Base-by-base conservation (phyloP, 78 protist genomes). In the Neovahlkampfia damariscottae region DNA sequence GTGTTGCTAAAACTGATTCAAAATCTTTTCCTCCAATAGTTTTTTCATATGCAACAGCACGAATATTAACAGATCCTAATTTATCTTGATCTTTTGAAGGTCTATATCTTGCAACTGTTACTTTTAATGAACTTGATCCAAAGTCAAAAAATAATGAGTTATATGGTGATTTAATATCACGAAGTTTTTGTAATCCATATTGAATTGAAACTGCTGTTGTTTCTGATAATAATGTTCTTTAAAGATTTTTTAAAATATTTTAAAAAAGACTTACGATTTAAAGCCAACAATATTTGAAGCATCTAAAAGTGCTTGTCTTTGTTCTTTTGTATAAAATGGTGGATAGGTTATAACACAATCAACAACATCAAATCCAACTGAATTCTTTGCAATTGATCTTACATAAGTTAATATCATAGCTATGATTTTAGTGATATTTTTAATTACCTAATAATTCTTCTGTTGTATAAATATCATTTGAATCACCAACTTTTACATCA, bases 161-260 rank as follows among this genome's bases (percentile, higher is more conserved):
- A n/a, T n/a, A n/a, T n/a, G n/a, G n/a, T n/a, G n/a, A n/a, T n/a
- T n/a, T n/a, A n/a, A n/a, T n/a, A n/a, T n/a, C n/a, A 8, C 75
- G 50, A 5, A 69, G 71, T 32, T 35, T 74, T 9, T 67, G 73
- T 3, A 78, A 38, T 2, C 82, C 82, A 58, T 70, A 71, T 7
- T 78, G 82, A 40, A 78, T 69, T 19, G 82, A 71, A 5, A 73
- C 82, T 8, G 79, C 2, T 32, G 30, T 3, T 59, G 71, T 78
- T 40, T 39, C 8, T 30, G 5, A 3, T 8, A 78, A 8, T 5
- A 73, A 31, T 6, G 67, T 31, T 5, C 31, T n/a, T n/a, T n/a
- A n/a, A n/a, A n/a, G n/a, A n/a, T n/a, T n/a, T n/a, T n/a, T n/a
- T n/a, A n/a, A n/a, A n/a, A n/a, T n/a, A n/a, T n/a, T n/a, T n/a